Conservation (phyloP, 2,329 filamentous ascomycete genomes). For the Ceratocystis papillata region DNA sequence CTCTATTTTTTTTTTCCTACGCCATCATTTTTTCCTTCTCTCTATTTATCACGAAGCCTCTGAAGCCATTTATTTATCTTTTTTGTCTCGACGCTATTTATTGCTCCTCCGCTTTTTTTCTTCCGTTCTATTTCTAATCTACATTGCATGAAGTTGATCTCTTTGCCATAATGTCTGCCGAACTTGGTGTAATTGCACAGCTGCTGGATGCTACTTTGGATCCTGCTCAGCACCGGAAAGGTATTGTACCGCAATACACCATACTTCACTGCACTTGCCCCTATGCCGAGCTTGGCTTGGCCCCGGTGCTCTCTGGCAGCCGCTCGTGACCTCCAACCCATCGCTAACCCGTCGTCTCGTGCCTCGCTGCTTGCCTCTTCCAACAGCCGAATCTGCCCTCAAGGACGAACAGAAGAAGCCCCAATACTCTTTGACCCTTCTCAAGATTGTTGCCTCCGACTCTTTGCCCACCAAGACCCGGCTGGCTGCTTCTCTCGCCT, state of each 20-base stretch:
- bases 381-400: conserved; percentile 67
- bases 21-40: conserved; percentile 8
- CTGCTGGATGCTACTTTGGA: conserved; percentile 86
- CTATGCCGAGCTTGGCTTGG: background rate
- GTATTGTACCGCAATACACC: conserved; percentile 36
- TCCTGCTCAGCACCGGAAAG: conserved; percentile 78
- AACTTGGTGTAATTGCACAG: conserved; percentile 57
- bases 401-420: conserved; percentile 70
- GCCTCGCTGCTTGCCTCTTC: background rate
- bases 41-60: conserved; percentile 15
- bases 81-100: background rate
- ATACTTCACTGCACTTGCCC: conserved; percentile 29
- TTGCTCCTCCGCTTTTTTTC: background rate
- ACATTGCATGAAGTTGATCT: conserved; percentile 12
- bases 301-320: background rate
- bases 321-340: background rate
- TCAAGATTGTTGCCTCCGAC: conserved; percentile 78
- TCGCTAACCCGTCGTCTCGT: background rate
- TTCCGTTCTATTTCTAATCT: conserved; percentile 18
- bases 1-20: conserved; percentile 11
- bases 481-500: conserved; percentile 79
- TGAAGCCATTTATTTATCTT: conserved; percentile 7
- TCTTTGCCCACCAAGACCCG: conserved; percentile 65
- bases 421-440: conserved; percentile 75
- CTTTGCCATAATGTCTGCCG: conserved; percentile 42